Percentiles rank a stretch among this genome's conserved stretches.
phyloP scores from a whole-genome alignment of 1,284 basidiomycete species.

The Malassezia equina region DNA sequence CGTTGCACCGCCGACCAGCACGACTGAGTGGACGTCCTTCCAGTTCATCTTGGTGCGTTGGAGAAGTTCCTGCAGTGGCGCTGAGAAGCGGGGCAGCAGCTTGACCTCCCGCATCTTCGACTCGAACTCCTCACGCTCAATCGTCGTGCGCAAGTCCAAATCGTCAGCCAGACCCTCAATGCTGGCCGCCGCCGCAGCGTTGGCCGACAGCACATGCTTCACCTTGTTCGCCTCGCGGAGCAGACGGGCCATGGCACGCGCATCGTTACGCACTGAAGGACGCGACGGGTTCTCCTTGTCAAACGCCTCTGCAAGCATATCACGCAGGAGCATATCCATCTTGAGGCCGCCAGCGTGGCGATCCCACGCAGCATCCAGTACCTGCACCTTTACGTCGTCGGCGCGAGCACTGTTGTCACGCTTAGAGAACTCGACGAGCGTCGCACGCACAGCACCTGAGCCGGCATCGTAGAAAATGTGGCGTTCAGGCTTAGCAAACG shows the following conservation, averaged over 20 bases:
- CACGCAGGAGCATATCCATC: conserved; percentile 71
- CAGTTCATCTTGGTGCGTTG: conserved; percentile 60
- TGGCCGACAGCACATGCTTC: conserved; percentile 88
- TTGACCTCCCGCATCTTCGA: conserved; percentile 22
- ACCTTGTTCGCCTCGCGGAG: conserved; percentile 85
- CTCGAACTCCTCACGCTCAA: conserved; percentile 72
- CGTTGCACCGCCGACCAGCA: conserved; percentile 79
- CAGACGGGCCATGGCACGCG: conserved; percentile 79
- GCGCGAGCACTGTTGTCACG: conserved; percentile 17
- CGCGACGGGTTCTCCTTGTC: conserved; percentile 55
- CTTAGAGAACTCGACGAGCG: conserved; percentile 63
- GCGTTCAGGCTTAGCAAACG: conserved; percentile 62
- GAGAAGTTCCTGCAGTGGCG: conserved; percentile 62
- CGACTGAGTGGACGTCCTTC: conserved; percentile 70
- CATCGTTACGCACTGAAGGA: conserved; percentile 53
- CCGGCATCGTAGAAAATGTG: conserved; percentile 93
- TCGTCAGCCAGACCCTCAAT: conserved; percentile 84
- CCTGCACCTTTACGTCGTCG: conserved; percentile 59
- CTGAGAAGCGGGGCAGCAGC: conserved; percentile 24
- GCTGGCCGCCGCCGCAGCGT: conserved; percentile 63
- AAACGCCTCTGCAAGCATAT: conserved; percentile 69
- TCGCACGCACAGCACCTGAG: conserved; percentile 73
- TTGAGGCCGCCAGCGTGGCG: conserved; percentile 67
- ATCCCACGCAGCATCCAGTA: conserved; percentile 71
- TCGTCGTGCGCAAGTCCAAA: conserved; percentile 71